A percentile compares a stretch with the other conserved stretches of the same genome.
These are phyloP conservation scores for Talaromyces borbonicus DNA, from an alignment of 495 filamentous ascomycete genomes.

Conservation along the genomic window DNA sequence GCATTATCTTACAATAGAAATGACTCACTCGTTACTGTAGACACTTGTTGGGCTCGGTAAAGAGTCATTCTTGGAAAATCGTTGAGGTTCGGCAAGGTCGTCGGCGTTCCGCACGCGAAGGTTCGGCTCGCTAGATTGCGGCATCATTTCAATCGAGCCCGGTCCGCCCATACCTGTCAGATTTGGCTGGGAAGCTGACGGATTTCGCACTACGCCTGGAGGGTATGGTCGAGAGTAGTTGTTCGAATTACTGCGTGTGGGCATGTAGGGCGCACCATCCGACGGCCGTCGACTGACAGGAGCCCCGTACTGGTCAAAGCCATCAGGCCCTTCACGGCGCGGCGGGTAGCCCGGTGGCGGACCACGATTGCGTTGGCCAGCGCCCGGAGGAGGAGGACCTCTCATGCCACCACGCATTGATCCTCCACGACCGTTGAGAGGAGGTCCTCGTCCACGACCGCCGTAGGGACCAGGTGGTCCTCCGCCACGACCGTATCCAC, in stretches of 20 bases:
- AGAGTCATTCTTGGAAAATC: slow-evolving; percentile 2
- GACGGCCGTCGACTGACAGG: slow-evolving; percentile 4
- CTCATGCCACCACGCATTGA: slow-evolving; percentile 27
- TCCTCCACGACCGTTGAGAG: slow-evolving; percentile 20
- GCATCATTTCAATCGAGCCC: slow-evolving; percentile 6
- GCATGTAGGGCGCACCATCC: not conserved
- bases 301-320: slow-evolving; percentile 10
- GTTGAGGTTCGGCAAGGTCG: not conserved
- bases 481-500: slow-evolving; percentile 48
- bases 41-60: slow-evolving; percentile 4
- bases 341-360: slow-evolving; percentile 44
- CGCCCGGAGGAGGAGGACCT: slow-evolving; percentile 18
- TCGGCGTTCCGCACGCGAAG: slow-evolving; percentile 2
- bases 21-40: slow-evolving; percentile 6
- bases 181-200: slow-evolving; percentile 4
- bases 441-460: slow-evolving; percentile 27
- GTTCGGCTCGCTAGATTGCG: slow-evolving; percentile 6
- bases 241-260: not conserved
- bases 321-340: slow-evolving; percentile 13
- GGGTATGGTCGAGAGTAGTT: not conserved
- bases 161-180: not conserved
- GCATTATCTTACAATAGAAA: slow-evolving; percentile 8
- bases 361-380: slow-evolving; percentile 44
- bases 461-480: slow-evolving; percentile 27
- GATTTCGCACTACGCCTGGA: slow-evolving; percentile 8